phyloP scores from a whole-genome alignment of 306 rosid genomes.

The Pterocarpus santalinus region DNA sequence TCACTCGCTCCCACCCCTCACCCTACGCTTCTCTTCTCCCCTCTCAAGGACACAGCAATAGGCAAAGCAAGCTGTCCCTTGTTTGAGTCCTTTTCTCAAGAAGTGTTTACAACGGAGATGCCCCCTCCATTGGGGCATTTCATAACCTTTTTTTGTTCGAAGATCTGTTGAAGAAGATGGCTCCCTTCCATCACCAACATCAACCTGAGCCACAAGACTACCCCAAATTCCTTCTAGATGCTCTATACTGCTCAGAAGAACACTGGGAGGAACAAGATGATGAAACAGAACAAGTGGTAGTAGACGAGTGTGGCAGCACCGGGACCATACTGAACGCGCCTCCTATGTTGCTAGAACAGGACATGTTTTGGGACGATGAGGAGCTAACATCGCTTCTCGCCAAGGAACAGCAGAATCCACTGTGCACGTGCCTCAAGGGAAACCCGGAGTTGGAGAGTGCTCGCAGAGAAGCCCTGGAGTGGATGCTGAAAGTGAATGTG shows the following conservation, averaged over 20 bases:
- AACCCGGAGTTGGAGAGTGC: conserved; percentile 48
- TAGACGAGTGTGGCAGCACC: conserved; percentile 12
- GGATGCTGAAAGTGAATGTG: conserved; percentile 77
- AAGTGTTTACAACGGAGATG: conserved; percentile 31
- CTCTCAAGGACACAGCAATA: neutral
- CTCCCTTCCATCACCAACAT: conserved; percentile 31
- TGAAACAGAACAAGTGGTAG: conserved; percentile 39
- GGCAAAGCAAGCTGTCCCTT: neutral
- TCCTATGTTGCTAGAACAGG: conserved; percentile 58
- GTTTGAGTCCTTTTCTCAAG: neutral
- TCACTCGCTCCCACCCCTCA: neutral
- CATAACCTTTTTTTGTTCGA: neutral
- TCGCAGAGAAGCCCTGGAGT: conserved; percentile 67
- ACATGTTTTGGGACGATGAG: conserved; percentile 78
- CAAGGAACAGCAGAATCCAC: conserved; percentile 59
- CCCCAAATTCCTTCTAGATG: conserved; percentile 59
- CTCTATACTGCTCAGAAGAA: conserved; percentile 79
- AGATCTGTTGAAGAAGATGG: conserved; percentile 57
- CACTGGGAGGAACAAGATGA: conserved; percentile 62
- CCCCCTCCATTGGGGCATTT: conserved; percentile 34
- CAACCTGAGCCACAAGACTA: conserved; percentile 26
- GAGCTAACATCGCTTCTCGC: conserved; percentile 68
- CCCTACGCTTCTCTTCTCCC: neutral
- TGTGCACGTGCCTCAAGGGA: conserved; percentile 30
- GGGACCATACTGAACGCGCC: conserved; percentile 32